Evolutionary conservation across 202 grass and related monocot genomes (phyloP).

Genomic region (Carex sylvatica): DNA sequence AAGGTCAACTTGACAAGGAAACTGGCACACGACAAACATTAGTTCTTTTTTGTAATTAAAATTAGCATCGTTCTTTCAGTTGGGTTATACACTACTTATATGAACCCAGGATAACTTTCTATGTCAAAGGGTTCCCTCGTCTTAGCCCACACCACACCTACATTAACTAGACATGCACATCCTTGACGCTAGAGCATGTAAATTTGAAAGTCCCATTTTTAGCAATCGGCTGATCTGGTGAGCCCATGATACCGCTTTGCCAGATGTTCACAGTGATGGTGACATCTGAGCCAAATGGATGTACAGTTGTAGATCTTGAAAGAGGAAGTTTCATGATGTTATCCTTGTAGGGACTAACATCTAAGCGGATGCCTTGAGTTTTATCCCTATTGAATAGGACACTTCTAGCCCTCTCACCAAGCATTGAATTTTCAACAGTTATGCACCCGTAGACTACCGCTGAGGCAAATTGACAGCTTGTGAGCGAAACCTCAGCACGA

Average conservation of each 20-base stretch:
- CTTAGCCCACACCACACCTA: background rate
- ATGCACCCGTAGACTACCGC: background rate
- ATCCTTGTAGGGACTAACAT: background rate
- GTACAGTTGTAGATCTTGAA: background rate
- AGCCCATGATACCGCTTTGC: background rate
- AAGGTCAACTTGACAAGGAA: no score
- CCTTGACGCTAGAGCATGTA: background rate
- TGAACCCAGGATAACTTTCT: no score
- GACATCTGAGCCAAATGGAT: background rate
- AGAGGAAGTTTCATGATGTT: background rate
- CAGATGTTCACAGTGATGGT: background rate
- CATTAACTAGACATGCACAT: background rate
- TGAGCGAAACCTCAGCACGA: background rate
- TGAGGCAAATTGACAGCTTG: background rate
- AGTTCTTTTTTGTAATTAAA: no score
- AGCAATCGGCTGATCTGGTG: background rate
- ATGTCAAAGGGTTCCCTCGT: no score
- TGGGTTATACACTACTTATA: no score
- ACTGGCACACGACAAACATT: no score
- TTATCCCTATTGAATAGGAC: background rate
- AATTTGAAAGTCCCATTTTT: background rate
- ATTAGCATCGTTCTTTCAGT: no score
- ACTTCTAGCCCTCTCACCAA: background rate
- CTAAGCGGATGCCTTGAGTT: background rate
- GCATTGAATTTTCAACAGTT: background rate